A percentile compares a stretch with the other conserved stretches of the same genome.
phyloP scores from a whole-genome alignment of 768 basidiomycete genomes.

The Leccinellum albellum region DNA sequence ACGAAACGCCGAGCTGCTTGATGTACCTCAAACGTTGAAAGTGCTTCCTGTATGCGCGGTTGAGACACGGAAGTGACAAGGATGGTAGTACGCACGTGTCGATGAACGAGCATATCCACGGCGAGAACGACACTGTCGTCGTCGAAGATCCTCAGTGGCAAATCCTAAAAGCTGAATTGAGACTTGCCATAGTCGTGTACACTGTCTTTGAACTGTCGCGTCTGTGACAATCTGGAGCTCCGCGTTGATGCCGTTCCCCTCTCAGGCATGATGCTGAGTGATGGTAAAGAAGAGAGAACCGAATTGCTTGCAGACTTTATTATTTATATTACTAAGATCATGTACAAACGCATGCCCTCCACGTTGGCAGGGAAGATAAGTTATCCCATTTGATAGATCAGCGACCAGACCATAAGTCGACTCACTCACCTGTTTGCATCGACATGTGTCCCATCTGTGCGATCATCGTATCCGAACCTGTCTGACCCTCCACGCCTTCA shows the following conservation, averaged over 20 bases:
- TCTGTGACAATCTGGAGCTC: slow-evolving; percentile 3
- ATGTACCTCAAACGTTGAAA: slow-evolving; percentile 76
- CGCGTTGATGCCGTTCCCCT: slow-evolving; percentile 4
- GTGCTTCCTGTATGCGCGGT: slow-evolving; percentile 38
- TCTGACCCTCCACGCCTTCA: too few relatives aligned
- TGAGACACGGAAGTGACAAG: background rate
- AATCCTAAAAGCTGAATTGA: background rate
- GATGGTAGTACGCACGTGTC: slow-evolving; percentile 51
- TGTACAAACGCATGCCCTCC: too few relatives aligned
- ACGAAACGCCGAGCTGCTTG: slow-evolving; percentile 78
- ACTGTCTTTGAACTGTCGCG: slow-evolving; percentile 35
- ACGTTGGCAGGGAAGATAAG: too few relatives aligned
- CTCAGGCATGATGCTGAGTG: background rate
- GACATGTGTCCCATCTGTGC: slow-evolving; percentile 16
- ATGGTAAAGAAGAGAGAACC: too few relatives aligned
- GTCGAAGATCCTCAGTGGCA: too few relatives aligned
- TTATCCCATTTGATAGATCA: too few relatives aligned
- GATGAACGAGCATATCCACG: slow-evolving; percentile 48
- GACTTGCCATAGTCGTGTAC: slow-evolving; percentile 41
- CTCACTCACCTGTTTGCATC: slow-evolving; percentile 17
- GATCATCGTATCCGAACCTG: slow-evolving; percentile 17
- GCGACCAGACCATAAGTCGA: too few relatives aligned
- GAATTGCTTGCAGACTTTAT: too few relatives aligned
- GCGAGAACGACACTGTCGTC: slow-evolving; percentile 26
- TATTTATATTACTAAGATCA: too few relatives aligned